These are phyloP conservation scores for Jatropha podagrica DNA, from an alignment of 441 rosid genomes.

Conservation along the genomic window DNA sequence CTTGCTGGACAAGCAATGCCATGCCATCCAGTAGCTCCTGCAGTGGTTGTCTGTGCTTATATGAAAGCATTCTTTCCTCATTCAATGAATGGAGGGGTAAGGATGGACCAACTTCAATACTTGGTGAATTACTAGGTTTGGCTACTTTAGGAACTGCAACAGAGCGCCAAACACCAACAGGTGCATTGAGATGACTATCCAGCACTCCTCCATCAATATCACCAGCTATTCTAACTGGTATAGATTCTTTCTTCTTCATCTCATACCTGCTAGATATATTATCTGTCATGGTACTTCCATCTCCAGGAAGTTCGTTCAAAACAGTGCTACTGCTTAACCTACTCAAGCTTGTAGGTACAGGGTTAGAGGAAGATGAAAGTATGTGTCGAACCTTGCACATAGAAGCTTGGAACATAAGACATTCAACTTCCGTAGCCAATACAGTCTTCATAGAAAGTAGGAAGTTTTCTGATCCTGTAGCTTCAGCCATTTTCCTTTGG, in stretches of 20 bases:
- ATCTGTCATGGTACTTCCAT: slow-evolving; percentile 78
- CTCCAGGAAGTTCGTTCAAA: slow-evolving; percentile 77
- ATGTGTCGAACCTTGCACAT: slow-evolving; percentile 92
- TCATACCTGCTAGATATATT: slow-evolving; percentile 75
- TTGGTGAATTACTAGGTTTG: slow-evolving; percentile 64
- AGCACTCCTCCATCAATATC: slow-evolving; percentile 82
- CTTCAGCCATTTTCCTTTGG: slow-evolving; percentile 53
- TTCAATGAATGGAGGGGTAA: slow-evolving; percentile 68
- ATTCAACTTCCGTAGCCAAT: slow-evolving; percentile 87
- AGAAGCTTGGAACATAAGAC: slow-evolving; percentile 87
- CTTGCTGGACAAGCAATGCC: slow-evolving; percentile 92
- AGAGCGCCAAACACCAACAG: slow-evolving; percentile 99
- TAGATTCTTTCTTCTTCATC: slow-evolving; percentile 82
- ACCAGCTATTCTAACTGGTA: slow-evolving; percentile 95
- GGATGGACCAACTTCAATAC: slow-evolving; percentile 75
- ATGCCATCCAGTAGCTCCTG: slow-evolving; percentile 96
- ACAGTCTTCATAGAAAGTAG: slow-evolving; percentile 64
- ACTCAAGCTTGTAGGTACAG: slow-evolving; percentile 51
- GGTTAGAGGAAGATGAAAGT: slow-evolving; percentile 50
- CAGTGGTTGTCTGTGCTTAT: slow-evolving; percentile 92
- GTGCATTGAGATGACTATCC: slow-evolving; percentile 84
- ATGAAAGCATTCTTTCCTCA: slow-evolving; percentile 81
- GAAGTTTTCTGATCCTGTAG: slow-evolving; percentile 55
- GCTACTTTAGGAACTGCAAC: slow-evolving; percentile 84
- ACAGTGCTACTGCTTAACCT: slow-evolving; percentile 60